Percentiles rank a stretch among this genome's conserved stretches.
These are phyloP conservation scores for Pholiota molesta DNA, from an alignment of 768 basidiomycete species.

Conservation along the genomic window DNA sequence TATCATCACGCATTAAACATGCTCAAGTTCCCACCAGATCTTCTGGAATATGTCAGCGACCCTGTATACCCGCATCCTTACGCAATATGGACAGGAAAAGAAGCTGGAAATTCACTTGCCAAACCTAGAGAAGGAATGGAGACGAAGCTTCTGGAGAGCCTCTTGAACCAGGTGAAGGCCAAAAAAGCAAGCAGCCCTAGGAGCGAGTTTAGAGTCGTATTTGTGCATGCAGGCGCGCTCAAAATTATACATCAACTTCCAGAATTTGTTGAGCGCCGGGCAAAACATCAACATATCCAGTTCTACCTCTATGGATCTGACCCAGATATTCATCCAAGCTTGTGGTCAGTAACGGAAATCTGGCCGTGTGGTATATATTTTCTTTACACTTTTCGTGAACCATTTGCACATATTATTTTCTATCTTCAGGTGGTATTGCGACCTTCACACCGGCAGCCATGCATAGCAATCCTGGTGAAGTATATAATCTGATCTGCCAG, in stretches of 20 bases:
- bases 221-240: conserved; percentile 66
- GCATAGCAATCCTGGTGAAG: conserved; percentile 50
- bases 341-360: conserved; percentile 69
- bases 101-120: neutral
- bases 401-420: conserved; percentile 1
- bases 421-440: conserved; percentile 62
- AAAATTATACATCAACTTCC: conserved; percentile 50
- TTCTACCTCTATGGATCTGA: conserved; percentile 76
- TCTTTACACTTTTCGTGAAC: neutral
- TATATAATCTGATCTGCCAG: conserved; percentile 50
- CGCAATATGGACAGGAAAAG: conserved; percentile 11
- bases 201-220: conserved; percentile 52
- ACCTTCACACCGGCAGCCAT: conserved; percentile 72
- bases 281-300: conserved; percentile 46
- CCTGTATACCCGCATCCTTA: conserved; percentile 17
- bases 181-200: conserved; percentile 36
- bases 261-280: conserved; percentile 48
- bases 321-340: conserved; percentile 45
- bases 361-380: conserved; percentile 62
- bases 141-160: conserved; percentile 40
- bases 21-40: conserved; percentile 1
- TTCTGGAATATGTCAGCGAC: conserved; percentile 4
- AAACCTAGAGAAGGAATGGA: conserved; percentile 32
- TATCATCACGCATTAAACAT: conserved; percentile 1
- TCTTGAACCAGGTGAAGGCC: conserved; percentile 50